A percentile compares a stretch with the other conserved stretches of the same genome.
These are phyloP conservation scores for Penicillium sp. DNA, from an alignment of 2,329 filamentous ascomycete species.

Conservation along the genomic window DNA sequence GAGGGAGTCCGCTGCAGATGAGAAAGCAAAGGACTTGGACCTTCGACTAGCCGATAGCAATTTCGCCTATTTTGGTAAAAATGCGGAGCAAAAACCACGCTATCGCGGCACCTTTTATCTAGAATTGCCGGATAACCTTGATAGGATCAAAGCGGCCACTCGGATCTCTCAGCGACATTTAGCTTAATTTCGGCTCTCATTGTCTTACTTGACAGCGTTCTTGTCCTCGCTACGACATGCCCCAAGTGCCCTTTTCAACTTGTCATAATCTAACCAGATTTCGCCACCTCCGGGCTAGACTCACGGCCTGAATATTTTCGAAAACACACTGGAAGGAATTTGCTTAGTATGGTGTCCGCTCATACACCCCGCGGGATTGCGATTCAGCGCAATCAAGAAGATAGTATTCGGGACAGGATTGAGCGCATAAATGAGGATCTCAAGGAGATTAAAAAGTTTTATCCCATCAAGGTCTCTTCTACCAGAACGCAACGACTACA, in stretches of 20 bases:
- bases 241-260: neutral
- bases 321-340: neutral
- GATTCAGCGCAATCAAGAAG: conserved; percentile 9
- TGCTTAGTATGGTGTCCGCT: conserved; percentile 2
- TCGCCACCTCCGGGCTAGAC: neutral
- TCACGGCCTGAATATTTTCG: neutral
- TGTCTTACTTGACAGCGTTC: neutral
- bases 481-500: conserved; percentile 42
- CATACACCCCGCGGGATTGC: conserved; percentile 1
- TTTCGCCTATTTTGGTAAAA: conserved; percentile 14
- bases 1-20: neutral
- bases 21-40: neutral
- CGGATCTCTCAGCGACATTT: conserved; percentile 8
- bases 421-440: conserved; percentile 49
- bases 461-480: conserved; percentile 50
- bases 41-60: conserved; percentile 6
- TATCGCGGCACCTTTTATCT: neutral
- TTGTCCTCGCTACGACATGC: neutral
- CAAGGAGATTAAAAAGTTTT: conserved; percentile 50
- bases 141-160: conserved; percentile 3
- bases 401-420: conserved; percentile 46
- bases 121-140: neutral
- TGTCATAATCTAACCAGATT: neutral
- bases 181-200: conserved; percentile 1
- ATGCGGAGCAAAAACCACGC: conserved; percentile 13